Base-by-base conservation (phyloP, 208 protist genomes). In the Trichomonas tenax region DNA sequence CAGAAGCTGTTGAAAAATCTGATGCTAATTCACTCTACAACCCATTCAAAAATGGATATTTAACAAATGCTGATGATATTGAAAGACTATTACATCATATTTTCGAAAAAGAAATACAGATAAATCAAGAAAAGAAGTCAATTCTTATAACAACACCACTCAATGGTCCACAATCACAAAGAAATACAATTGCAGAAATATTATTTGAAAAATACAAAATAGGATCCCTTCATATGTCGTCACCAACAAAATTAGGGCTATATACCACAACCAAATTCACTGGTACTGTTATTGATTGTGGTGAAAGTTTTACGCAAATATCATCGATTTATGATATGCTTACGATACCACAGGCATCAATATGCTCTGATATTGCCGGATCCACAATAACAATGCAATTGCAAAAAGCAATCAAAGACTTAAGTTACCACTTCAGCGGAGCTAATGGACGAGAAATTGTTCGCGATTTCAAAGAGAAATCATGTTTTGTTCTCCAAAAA, bases 41-140 rank as follows among this genome's bases (percentile, higher is more conserved):
- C 21, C 89, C 89, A 31, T 48, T 96, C n/a, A 72, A 96, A 72
- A 41, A 96, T 40, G 89, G 89, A 26, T 81, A 63, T 38, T 15
- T 96, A 44, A 81, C 89, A 41, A 34, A 40, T 17, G 8, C 9
- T n/a, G 89, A 96, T 44, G 44, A 72, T 72, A 96, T 96, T 11
- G 89, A 96, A 34, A 51, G 51, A 38, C 9, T 96, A 45, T 96
- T 48, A n/a, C 11, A 6, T 4, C 46, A 72, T 81, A 72, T 72
- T 14, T 96, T 96, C n/a, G n/a, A 96, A 82, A 99, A 99, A 97
- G 98, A 99, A 97, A 98, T 99, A 36, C 98, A 98, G 81, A 98
- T 99, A 34, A 98, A 98, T 86, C 98, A 99, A 23, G 98, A 99
- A 97, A 98, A 99, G 95, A 99, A 99, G 97, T 98, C 98, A 90